These are phyloP conservation scores for Neurospora sp. DNA, from an alignment of 495 filamentous ascomycete species.

Conservation along the genomic window DNA sequence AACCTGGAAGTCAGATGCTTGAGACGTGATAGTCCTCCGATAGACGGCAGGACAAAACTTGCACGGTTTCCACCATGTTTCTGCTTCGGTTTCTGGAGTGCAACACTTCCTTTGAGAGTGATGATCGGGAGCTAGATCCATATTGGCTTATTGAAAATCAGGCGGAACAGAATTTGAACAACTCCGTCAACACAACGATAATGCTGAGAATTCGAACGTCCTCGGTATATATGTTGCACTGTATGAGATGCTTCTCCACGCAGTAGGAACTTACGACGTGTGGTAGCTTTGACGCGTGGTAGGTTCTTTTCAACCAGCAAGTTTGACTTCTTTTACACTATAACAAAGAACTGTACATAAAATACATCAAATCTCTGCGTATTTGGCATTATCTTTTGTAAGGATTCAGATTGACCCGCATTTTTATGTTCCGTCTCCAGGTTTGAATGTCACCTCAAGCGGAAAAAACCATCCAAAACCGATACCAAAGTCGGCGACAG, in stretches of 20 bases:
- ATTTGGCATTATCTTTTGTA: not conserved
- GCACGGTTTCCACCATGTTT: not conserved
- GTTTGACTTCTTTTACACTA: no score
- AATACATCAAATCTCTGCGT: not conserved
- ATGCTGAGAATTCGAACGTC: not conserved
- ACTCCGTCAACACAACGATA: not conserved
- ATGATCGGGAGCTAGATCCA: not conserved
- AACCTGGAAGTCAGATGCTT: not conserved
- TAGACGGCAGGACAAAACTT: not conserved
- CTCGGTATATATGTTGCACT: no score
- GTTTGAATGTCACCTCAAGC: not conserved
- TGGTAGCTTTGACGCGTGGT: no score
- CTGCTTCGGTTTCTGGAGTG: not conserved
- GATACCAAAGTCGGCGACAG: no score
- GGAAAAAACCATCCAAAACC: not conserved
- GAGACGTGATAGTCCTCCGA: not conserved
- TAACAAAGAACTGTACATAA: no score
- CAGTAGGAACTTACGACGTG: no score
- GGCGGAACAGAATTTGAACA: not conserved
- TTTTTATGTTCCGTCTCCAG: not conserved
- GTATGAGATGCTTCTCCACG: no score
- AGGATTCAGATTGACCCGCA: not conserved
- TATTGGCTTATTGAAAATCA: not conserved
- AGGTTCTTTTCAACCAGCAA: no score
- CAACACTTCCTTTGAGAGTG: not conserved